Percentiles rank a stretch among this genome's conserved stretches.
These are phyloP conservation scores for Nemania sp. DNA, from an alignment of 2,329 filamentous ascomycete species.

Conservation along the genomic window DNA sequence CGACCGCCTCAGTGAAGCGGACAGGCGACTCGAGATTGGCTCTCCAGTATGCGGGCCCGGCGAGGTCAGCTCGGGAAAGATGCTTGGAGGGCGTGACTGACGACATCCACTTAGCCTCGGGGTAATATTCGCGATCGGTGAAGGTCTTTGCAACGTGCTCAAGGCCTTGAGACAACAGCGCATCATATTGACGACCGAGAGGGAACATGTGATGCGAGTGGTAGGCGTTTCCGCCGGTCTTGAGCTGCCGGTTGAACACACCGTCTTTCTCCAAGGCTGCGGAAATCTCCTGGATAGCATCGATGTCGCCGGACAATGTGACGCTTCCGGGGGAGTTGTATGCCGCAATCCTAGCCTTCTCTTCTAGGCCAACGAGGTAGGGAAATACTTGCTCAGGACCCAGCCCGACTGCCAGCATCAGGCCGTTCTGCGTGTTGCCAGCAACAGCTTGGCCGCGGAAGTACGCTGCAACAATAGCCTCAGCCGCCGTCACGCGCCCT, in stretches of 20 bases:
- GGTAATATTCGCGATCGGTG: neutral
- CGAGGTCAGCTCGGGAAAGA: neutral
- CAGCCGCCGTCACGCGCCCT: slow-evolving; percentile 22
- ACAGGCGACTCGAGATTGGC: slow-evolving; percentile 26
- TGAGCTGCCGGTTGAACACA: slow-evolving; percentile 32
- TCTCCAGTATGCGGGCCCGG: slow-evolving; percentile 21
- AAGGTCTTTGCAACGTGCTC: neutral
- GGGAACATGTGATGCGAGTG: slow-evolving; percentile 38
- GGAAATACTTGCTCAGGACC: neutral
- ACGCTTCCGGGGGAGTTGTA: slow-evolving; percentile 38
- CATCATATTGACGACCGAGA: neutral
- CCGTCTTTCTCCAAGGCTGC: slow-evolving; percentile 13
- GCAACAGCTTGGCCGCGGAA: slow-evolving; percentile 21
- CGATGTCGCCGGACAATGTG: slow-evolving; percentile 37
- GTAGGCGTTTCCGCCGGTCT: slow-evolving; percentile 36
- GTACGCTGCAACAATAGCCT: slow-evolving; percentile 32
- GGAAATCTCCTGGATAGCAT: slow-evolving; percentile 23
- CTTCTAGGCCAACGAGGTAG: slow-evolving; percentile 3
- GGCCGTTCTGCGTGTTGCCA: neutral
- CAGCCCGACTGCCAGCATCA: slow-evolving; percentile 28
- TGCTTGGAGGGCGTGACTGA: slow-evolving; percentile 10
- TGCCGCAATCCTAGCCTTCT: slow-evolving; percentile 11
- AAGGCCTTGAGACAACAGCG: neutral
- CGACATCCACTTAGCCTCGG: slow-evolving; percentile 7
- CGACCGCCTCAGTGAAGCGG: slow-evolving; percentile 17